Evolutionary conservation across 208 protist species (phyloP), one percentile per base, ranked within the genome.

Genomic region (Crithidia fasciculata): DNA sequence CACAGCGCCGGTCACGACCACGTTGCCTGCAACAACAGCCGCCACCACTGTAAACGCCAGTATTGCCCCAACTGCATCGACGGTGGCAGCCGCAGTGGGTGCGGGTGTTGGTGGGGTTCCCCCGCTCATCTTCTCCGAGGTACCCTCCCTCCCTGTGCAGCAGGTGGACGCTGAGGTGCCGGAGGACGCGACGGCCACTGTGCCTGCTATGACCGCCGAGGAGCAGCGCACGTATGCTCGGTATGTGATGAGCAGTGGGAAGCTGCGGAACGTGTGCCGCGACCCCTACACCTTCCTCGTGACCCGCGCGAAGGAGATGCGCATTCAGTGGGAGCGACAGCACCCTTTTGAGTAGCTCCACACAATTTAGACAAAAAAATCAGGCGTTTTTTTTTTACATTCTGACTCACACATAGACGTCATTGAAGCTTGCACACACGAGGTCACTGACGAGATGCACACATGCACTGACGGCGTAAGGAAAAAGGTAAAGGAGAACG

Each of bases 191-290:
- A n/a, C 9, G n/a, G 63, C 52, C 16, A 41, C 53, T 3, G 50
- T 76, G 47, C 36, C 63, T 2, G 57, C 83, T 44, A 72, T 86
- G 54, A 72, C 72, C 4, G 54, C 54, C 16, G 80, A 86, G 66
- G 87, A 94, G 63, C 79, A 79, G 49, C 57, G 75, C 44, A 71
- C 53, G 40, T 90, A 88, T 78, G 85, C 78, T 5, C 74, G 83
- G 4, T 92, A 92, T 66, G 86, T 85, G 44, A 80, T 92, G 66
- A 96, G 91, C 76, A 92, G 77, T 66, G 91, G 91, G 16, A 88
- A 88, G 76, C 78, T 96, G 64, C 83, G 91, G 37, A 84, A 91
- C 67, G 87, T 93, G 52, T 93, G 89, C 70, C 73, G 81, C 19
- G 88, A 96, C 54, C 85, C 87, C 40, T 94, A 90, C 76, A 63